phyloP scores from a whole-genome alignment of 768 basidiomycete genomes.

The Cytidiella melzeri region DNA sequence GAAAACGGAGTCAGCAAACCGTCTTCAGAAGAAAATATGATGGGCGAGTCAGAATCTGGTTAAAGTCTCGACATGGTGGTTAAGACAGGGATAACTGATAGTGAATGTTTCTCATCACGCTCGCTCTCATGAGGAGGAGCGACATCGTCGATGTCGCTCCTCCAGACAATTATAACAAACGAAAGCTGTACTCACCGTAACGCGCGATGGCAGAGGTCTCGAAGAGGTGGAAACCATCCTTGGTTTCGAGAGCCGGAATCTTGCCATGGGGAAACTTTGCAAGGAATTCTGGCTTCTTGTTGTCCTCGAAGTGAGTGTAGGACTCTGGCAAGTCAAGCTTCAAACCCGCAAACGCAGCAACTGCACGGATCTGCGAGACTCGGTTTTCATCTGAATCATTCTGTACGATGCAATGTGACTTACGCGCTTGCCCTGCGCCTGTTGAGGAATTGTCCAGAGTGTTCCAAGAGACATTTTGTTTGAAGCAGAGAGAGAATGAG shows the following conservation, averaged over 20 bases:
- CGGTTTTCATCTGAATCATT: not conserved
- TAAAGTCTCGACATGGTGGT: conserved; percentile 12
- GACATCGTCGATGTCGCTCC: not conserved
- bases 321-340: conserved; percentile 44
- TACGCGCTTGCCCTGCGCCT: conserved; percentile 45
- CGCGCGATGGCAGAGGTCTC: conserved; percentile 80
- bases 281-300: conserved; percentile 64
- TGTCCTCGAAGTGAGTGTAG: conserved; percentile 59
- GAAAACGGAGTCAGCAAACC: conserved; percentile 17
- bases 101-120: conserved; percentile 21
- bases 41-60: conserved; percentile 29
- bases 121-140: not conserved
- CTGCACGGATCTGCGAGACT: conserved; percentile 39
- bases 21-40: not conserved
- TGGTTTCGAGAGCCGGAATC: conserved; percentile 76
- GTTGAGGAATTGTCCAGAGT: conserved; percentile 45
- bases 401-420: conserved; percentile 17
- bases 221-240: conserved; percentile 72
- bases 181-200: conserved; percentile 62
- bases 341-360: conserved; percentile 54
- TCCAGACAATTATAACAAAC: conserved; percentile 10
- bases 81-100: conserved; percentile 18
- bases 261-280: conserved; percentile 77
- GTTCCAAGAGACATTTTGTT: conserved; percentile 57
- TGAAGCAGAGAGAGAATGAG: conserved; percentile 14